Evolutionary conservation across 2,329 filamentous ascomycete species (phyloP).

Genomic region (Colletotrichum trifolii): DNA sequence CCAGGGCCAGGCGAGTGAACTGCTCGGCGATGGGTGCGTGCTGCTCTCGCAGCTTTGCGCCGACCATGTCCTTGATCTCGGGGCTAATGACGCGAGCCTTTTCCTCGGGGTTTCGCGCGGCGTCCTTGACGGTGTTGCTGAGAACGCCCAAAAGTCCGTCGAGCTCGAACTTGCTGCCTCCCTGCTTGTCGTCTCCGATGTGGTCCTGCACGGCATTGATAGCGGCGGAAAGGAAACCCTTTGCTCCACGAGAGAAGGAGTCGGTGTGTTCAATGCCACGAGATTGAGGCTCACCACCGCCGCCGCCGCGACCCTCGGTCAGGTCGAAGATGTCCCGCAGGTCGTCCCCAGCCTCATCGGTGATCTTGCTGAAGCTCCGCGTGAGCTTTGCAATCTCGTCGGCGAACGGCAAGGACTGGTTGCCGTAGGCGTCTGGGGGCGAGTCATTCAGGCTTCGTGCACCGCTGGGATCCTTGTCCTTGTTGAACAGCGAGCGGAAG

Average conservation of each 20-base stretch:
- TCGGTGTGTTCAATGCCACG: constrained; percentile 38
- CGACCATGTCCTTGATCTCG: constrained; percentile 58
- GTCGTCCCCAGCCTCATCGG: constrained; percentile 55
- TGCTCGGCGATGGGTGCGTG: constrained; percentile 57
- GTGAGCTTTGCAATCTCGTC: constrained; percentile 56
- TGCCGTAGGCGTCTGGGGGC: constrained; percentile 54
- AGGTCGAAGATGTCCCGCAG: constrained; percentile 56
- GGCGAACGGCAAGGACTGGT: constrained; percentile 56
- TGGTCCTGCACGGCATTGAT: constrained; percentile 55
- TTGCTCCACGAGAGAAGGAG: constrained; percentile 44
- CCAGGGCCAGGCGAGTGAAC: constrained; percentile 57
- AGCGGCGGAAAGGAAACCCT: constrained; percentile 54
- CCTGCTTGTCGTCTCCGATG: constrained; percentile 44
- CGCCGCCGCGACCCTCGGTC: constrained; percentile 47
- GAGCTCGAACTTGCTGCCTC: constrained; percentile 49
- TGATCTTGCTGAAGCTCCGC: constrained; percentile 51
- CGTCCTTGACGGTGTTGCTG: constrained; percentile 56
- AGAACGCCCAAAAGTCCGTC: constrained; percentile 56
- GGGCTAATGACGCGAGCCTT: constrained; percentile 57
- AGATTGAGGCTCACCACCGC: constrained; percentile 40
- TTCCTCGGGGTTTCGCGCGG: constrained; percentile 57
- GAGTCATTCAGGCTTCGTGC: constrained; percentile 45
- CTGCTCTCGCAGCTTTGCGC: constrained; percentile 52
- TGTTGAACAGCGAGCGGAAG: constrained; percentile 57
- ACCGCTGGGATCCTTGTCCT: constrained; percentile 40